Evolutionary conservation across 1,284 basidiomycete genomes (phyloP).

Genomic region (Tetrapyrgos nigripes): DNA sequence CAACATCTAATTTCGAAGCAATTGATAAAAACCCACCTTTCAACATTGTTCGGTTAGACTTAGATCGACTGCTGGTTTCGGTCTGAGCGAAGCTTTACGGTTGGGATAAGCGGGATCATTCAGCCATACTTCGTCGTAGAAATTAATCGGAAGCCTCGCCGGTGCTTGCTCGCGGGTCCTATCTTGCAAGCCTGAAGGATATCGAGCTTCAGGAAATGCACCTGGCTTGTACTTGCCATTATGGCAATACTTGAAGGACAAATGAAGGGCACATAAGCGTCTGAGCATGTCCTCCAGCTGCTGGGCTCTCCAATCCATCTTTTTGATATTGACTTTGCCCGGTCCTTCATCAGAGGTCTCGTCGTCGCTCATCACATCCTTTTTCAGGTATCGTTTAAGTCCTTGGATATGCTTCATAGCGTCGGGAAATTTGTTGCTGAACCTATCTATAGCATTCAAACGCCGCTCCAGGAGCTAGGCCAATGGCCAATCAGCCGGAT

Average conservation of each 20-base stretch:
- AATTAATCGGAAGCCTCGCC: not conserved
- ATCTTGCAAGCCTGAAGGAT: not conserved
- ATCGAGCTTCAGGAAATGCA: not conserved
- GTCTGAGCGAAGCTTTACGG: not conserved
- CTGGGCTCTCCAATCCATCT: not conserved
- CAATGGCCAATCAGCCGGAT: no score
- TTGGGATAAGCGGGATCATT: not conserved
- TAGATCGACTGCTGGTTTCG: not conserved
- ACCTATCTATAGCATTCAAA: not conserved
- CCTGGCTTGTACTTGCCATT: not conserved
- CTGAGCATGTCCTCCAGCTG: not conserved
- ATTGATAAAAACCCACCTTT: no score
- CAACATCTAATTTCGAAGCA: no score
- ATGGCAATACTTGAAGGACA: not conserved
- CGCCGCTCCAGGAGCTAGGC: not conserved
- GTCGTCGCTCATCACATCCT: not conserved
- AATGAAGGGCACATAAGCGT: not conserved
- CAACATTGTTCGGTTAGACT: no score
- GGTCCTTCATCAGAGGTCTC: not conserved
- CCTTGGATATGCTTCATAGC: not conserved
- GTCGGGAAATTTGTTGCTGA: not conserved
- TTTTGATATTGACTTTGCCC: not conserved
- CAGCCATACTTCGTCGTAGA: not conserved
- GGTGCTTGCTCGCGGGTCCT: not conserved
- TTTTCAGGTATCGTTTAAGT: not conserved